Base-by-base conservation (phyloP, 129 eudicot genomes). In the Glebionis coronaria region DNA sequence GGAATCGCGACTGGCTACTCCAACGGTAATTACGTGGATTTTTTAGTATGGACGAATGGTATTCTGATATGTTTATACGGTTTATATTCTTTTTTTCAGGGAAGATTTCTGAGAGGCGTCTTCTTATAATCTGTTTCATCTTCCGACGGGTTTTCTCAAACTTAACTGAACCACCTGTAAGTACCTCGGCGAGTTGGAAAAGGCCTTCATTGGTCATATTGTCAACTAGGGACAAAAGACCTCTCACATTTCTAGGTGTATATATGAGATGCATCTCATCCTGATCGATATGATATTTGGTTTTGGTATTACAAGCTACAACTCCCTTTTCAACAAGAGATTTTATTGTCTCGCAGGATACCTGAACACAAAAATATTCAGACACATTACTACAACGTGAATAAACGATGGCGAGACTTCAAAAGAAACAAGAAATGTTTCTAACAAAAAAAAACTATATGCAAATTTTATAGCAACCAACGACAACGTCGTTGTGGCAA, bases 171-270 rank as follows among this genome's bases (percentile, higher is more conserved):
- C 82, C 90, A 56, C 75, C 69, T 11, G 90, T 81, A 23, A 91
- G 65, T 51, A 78, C 49, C 62, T 78, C 69, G 14, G 76, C 71
- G 52, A 87, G 45, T 19, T 44, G 71, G 65, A 60, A 70, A 42
- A 91, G 86, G 52, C 86, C 90, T 64, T 79, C 72, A 58, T 79
- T 83, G 25, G 86, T 84, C 97, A 91, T 82, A 52, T 72, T 63
- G 72, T 85, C 76, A 28, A 87, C 69, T 82, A 84, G 73, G 54
- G 57, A 51, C 7, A 28, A 70, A 63, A 91, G 29, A 4, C 61
- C 44, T 69, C 40, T 71, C n/a, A 64, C 61, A 40, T 56, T 49
- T 38, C 68, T 60, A 63, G 66, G 65, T 56, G 76, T 61, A 73
- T 66, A 23, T 55, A 61, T 25, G 49, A 63, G 58, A 20, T 63